phyloP scores from a whole-genome alignment of 257 asterid genomes.

The Cruciata laevipes region DNA sequence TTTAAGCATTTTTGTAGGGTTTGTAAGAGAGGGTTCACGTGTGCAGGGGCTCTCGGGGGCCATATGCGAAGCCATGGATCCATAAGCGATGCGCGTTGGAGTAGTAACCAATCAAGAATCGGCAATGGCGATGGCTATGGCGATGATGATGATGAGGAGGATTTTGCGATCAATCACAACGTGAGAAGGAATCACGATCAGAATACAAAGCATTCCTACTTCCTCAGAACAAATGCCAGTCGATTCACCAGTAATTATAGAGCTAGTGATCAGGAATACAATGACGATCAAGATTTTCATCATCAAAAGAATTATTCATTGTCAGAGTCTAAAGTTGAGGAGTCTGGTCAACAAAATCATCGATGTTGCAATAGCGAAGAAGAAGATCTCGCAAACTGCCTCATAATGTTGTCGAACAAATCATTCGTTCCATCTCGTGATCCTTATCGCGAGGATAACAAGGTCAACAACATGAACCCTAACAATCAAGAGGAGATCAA shows the following conservation, averaged over 20 bases:
- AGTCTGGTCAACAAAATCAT: neutral
- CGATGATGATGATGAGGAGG: slow-evolving; percentile 9
- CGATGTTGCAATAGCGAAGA: slow-evolving; percentile 36
- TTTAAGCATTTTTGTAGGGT: slow-evolving; percentile 37
- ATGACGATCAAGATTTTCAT: slow-evolving; percentile 8
- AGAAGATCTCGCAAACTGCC: slow-evolving; percentile 70
- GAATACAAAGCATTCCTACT: slow-evolving; percentile 42
- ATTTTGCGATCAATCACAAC: slow-evolving; percentile 8
- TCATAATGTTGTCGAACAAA: slow-evolving; percentile 57
- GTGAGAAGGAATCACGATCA: slow-evolving; percentile 20
- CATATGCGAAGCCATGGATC: slow-evolving; percentile 55
- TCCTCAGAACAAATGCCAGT: slow-evolving; percentile 43
- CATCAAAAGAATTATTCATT: slow-evolving; percentile 4
- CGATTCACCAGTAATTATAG: slow-evolving; percentile 23
- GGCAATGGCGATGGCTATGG: neutral
- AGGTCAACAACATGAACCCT: slow-evolving; percentile 6
- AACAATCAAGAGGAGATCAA: neutral
- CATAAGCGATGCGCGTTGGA: slow-evolving; percentile 21
- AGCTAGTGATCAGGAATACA: neutral
- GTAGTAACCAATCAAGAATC: neutral
- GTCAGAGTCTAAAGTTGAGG: slow-evolving; percentile 13
- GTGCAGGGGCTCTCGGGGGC: slow-evolving; percentile 56
- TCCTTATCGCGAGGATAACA: neutral
- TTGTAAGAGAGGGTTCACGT: slow-evolving; percentile 34
- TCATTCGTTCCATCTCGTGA: slow-evolving; percentile 19